Conservation (phyloP, 345 rosid species). For the Pistacia integerrima region DNA sequence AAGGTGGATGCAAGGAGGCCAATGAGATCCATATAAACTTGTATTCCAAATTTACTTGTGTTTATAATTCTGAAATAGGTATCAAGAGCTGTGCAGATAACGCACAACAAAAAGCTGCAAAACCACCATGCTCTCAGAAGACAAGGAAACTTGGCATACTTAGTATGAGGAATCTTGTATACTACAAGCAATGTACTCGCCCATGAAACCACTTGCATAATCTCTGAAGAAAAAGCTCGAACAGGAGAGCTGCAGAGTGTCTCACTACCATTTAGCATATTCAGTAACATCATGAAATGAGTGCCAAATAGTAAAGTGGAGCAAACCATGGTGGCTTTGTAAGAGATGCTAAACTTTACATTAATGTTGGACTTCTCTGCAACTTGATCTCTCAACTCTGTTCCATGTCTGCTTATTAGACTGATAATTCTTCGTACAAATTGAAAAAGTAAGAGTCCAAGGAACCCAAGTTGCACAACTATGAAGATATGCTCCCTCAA, state of each 20-base stretch:
- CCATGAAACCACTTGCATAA: conserved; percentile 52
- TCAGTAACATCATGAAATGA: conserved; percentile 49
- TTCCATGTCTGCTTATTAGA: conserved; percentile 30
- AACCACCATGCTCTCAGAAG: conserved; percentile 83
- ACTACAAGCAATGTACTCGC: conserved; percentile 37
- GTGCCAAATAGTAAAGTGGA: conserved; percentile 44
- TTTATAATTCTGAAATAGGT: conserved; percentile 29
- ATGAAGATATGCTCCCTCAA: conserved; percentile 60
- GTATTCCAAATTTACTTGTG: conserved; percentile 30
- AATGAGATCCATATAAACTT: conserved; percentile 52
- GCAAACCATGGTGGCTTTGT: conserved; percentile 43
- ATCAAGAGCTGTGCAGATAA: conserved; percentile 34
- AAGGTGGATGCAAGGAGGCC: conserved; percentile 55
- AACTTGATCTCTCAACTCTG: conserved; percentile 30
- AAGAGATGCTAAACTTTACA: conserved; percentile 41
- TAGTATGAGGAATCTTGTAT: conserved; percentile 35
- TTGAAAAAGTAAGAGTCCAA: conserved; percentile 43
- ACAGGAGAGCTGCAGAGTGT: conserved; percentile 44
- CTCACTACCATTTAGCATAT: conserved; percentile 34
- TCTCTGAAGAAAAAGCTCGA: conserved; percentile 49
- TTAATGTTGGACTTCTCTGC: conserved; percentile 28
- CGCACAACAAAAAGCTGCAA: conserved; percentile 61
- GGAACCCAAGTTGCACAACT: conserved; percentile 47
- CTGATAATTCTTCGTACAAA: conserved; percentile 26
- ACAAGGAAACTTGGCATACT: conserved; percentile 56